These are phyloP conservation scores for Boletus reticuloceps DNA, from an alignment of 768 basidiomycete genomes.

Conservation along the genomic window DNA sequence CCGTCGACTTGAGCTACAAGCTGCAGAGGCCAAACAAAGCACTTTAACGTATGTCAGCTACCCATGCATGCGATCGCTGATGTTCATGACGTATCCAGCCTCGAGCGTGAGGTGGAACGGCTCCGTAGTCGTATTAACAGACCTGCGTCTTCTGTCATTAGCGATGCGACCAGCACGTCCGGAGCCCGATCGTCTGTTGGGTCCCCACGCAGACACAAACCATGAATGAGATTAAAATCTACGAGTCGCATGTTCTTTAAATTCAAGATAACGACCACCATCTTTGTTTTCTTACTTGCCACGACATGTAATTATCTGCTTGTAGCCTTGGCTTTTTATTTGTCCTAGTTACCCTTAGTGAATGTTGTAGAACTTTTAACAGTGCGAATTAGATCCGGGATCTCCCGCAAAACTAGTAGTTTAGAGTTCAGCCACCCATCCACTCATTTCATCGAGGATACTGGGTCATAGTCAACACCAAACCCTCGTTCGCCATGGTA, in stretches of 20 bases:
- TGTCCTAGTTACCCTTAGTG: background rate
- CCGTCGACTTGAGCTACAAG: conserved; percentile 75
- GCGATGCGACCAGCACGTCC: conserved; percentile 19
- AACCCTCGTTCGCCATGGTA: conserved; percentile 27
- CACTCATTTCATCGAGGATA: background rate
- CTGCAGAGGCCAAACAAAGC: conserved; percentile 68
- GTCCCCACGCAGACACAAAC: conserved; percentile 29
- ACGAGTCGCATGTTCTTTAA: background rate
- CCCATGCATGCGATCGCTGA: background rate
- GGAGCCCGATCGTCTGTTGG: conserved; percentile 23
- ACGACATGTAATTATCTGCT: conserved; percentile 13
- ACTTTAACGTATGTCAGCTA: conserved; percentile 53
- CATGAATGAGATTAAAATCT: conserved; percentile 11
- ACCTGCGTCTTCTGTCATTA: conserved; percentile 42
- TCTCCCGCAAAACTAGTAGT: conserved; percentile 26
- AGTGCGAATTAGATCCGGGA: conserved; percentile 12
- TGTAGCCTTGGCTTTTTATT: conserved; percentile 14
- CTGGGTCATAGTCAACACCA: conserved; percentile 3
- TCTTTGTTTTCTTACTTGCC: background rate
- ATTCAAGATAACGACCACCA: background rate
- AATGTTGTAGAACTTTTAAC: too few species aligned
- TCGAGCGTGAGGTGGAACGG: conserved; percentile 69
- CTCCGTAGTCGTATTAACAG: conserved; percentile 62
- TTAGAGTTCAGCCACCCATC: conserved; percentile 34
- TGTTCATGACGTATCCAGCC: conserved; percentile 32